These are phyloP conservation scores for Camelina neglecta DNA, from an alignment of 345 rosid genomes.

Conservation along the genomic window DNA sequence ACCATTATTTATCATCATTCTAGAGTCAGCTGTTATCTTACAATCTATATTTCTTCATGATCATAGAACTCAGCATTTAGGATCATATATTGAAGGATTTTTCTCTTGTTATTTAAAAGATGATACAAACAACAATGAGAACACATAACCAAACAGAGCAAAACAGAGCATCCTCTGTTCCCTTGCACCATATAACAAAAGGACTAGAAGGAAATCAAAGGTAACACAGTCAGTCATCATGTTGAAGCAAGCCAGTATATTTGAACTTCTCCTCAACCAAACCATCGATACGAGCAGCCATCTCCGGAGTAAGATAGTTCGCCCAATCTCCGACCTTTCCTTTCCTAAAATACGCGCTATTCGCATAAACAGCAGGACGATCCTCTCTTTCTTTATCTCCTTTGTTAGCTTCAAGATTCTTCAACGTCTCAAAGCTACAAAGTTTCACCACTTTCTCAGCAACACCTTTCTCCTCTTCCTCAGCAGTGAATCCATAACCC, in stretches of 20 bases:
- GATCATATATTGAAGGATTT: constrained; percentile 18
- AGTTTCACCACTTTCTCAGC: constrained; percentile 42
- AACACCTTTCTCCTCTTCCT: constrained; percentile 43
- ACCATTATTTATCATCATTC: neutral
- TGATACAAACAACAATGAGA: constrained; percentile 1
- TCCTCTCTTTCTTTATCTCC: constrained; percentile 33
- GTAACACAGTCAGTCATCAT: constrained; percentile 21
- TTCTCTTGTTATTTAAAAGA: constrained; percentile 29
- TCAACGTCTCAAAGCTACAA: constrained; percentile 50
- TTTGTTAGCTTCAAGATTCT: constrained; percentile 49
- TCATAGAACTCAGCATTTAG: neutral
- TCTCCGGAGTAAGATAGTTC: constrained; percentile 47
- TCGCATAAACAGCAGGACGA: constrained; percentile 33
- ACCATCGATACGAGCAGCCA: constrained; percentile 46
- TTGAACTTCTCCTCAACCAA: constrained; percentile 43
- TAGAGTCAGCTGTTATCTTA: neutral
- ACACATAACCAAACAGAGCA: constrained; percentile 17
- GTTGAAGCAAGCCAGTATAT: constrained; percentile 46
- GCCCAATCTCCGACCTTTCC: constrained; percentile 55
- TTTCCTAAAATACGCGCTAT: constrained; percentile 46
- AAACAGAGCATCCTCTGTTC: constrained; percentile 45
- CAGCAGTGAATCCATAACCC: constrained; percentile 42
- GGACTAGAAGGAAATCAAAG: neutral
- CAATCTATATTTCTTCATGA: neutral
- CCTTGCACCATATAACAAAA: neutral